Conservation (phyloP, 495 filamentous ascomycete genomes). For the Pyrenula aspistea region DNA sequence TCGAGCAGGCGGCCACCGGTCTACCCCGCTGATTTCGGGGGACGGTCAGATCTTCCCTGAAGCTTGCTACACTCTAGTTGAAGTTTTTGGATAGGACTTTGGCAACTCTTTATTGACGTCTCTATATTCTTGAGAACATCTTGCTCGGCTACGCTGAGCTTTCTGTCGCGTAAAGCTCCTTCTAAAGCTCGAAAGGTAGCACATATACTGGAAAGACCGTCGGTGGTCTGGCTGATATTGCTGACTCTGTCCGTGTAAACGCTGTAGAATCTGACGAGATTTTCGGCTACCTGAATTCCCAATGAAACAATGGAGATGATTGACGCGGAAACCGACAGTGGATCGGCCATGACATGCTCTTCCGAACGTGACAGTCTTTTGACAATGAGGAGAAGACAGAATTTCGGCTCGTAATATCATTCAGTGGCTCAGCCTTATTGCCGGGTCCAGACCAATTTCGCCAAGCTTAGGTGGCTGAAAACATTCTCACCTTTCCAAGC, state of each 20-base stretch:
- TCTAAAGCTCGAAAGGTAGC: conserved; percentile 10
- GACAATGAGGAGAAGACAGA: no score
- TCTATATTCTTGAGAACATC: conserved; percentile 14
- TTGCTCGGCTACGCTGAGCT: conserved; percentile 9
- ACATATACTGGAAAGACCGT: conserved; percentile 10
- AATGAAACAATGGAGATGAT: conserved; percentile 17
- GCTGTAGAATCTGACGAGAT: conserved; percentile 15
- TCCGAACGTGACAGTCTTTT: no score
- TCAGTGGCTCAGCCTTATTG: no score
- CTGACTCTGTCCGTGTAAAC: conserved; percentile 11
- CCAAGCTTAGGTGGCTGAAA: no score
- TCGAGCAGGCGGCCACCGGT: conserved; percentile 9
- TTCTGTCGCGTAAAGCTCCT: conserved; percentile 9
- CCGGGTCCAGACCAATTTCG: no score
- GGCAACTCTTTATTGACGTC: conserved; percentile 9
- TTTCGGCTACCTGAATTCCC: conserved; percentile 16
- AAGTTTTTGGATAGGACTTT: conserved; percentile 17
- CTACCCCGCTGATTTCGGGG: conserved; percentile 7
- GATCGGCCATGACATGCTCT: conserved; percentile 11
- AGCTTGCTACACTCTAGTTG: conserved; percentile 15
- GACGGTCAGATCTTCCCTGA: conserved; percentile 1
- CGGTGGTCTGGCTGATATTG: conserved; percentile 6
- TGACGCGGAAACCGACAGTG: conserved; percentile 18
- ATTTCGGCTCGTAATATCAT: no score
- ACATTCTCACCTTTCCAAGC: no score